These are phyloP conservation scores for Globisporangium parvum DNA, from an alignment of 352 stramenopile genomes.

Conservation along the genomic window DNA sequence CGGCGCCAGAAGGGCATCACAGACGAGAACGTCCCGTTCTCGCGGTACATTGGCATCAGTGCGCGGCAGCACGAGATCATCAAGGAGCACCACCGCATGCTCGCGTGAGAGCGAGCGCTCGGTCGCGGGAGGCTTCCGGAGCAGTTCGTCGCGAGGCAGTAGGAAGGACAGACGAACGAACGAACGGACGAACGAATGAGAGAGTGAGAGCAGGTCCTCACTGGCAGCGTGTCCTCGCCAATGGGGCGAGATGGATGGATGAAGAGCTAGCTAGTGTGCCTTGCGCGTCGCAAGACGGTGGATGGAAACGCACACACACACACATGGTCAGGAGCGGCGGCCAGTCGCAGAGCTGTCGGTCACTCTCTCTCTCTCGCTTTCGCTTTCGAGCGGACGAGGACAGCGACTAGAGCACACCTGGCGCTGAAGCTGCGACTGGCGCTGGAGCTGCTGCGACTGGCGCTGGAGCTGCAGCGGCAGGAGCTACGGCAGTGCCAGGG, in stretches of 20 bases:
- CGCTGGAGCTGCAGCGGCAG: not conserved
- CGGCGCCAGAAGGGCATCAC: constrained; percentile 27
- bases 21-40: constrained; percentile 59
- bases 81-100: constrained; percentile 65
- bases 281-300: too few relatives aligned
- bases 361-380: not conserved
- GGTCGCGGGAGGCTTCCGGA: too few relatives aligned
- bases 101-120: constrained; percentile 24
- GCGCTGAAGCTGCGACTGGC: not conserved
- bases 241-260: too few relatives aligned
- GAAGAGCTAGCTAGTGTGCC: too few relatives aligned
- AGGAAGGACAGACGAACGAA: too few relatives aligned
- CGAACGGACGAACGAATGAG: too few relatives aligned
- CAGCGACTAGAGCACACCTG: not conserved
- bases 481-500: not conserved
- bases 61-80: constrained; percentile 67
- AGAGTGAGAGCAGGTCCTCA: too few relatives aligned
- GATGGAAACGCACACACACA: too few relatives aligned
- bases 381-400: not conserved
- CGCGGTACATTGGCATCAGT: constrained; percentile 72
- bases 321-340: too few relatives aligned
- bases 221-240: too few relatives aligned
- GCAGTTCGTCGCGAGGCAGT: too few relatives aligned
- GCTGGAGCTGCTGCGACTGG: too few relatives aligned
- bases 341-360: not conserved